Evolutionary conservation across 2,329 filamentous ascomycete species (phyloP), one percentile per base, ranked within the genome.

Genomic region (Chaetomiaceae sp.): DNA sequence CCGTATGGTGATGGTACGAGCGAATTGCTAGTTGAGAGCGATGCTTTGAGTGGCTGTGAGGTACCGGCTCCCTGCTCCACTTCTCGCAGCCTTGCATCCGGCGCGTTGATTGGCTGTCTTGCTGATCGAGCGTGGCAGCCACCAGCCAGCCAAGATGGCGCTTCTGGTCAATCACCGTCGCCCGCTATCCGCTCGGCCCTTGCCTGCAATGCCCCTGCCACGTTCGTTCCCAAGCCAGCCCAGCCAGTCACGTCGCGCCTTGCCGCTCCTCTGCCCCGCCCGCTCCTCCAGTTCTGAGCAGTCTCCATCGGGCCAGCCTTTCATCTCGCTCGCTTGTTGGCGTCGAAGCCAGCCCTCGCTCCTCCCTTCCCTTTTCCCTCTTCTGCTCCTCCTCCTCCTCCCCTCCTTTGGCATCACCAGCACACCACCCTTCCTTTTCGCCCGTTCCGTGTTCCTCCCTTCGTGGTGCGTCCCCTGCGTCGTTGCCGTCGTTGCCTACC

Each of bases 381-480:
- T n/a, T n/a, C n/a, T n/a, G 51, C 53, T 51, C 54, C 47, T 58
- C 53, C 60, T n/a, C 51, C 53, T 51, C 54, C 47, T 58, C 53
- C 60, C 54, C 27, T 24, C 24, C 52, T 51, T 56, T 47, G 33
- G 43, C 55, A 52, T 52, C 57, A 49, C 53, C 53, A 58, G 46
- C 54, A 55, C 49, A 54, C 54, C 56, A 53, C 55, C 58, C 57
- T 60, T 61, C 57, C 58, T 60, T 60, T 60, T 62, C 57, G 58
- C 61, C 56, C 57, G 58, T 56, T 60, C 56, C 57, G 55, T 58
- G 58, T 58, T 62, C 56, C 60, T 59, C 56, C 49, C 47, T 60
- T 58, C 56, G 57, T 60, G 57, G 56, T 55, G 58, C 56, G 57
- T 61, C 60, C 59, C 62, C 52, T 32, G 56, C 55, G 50, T 53